Conservation (phyloP, 257 asterid genomes). For the Osmanthus fragrans region DNA sequence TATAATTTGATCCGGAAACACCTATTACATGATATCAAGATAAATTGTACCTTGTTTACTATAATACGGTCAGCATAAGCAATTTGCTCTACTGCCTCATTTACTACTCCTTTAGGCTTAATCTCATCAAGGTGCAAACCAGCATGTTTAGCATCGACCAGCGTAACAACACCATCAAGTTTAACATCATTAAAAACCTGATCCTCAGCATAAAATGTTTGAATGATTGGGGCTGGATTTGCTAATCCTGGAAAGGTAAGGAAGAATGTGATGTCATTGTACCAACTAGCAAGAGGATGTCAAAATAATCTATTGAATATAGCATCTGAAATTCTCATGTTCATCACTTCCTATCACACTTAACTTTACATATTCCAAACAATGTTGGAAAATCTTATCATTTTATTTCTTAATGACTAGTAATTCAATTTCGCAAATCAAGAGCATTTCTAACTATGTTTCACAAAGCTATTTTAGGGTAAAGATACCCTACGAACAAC, state of each 20-base stretch:
- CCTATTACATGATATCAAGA: not conserved
- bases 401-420: no score
- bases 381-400: not conserved
- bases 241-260: slow-evolving; percentile 65
- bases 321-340: not conserved
- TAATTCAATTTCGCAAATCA: no score
- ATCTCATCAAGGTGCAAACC: slow-evolving; percentile 76
- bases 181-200: slow-evolving; percentile 92
- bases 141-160: slow-evolving; percentile 95
- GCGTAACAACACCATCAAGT: slow-evolving; percentile 96
- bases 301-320: not conserved
- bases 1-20: not conserved
- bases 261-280: not conserved
- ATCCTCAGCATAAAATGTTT: slow-evolving; percentile 98
- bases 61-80: slow-evolving; percentile 98
- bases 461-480: no score
- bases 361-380: no score
- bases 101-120: slow-evolving; percentile 89
- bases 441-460: no score
- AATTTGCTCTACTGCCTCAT: slow-evolving; percentile 95
- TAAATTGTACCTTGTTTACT: slow-evolving; percentile 71
- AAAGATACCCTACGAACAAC: no score
- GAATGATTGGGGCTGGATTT: slow-evolving; percentile 97
- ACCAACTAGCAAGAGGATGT: slow-evolving; percentile 4
- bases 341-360: not conserved